Conservation (phyloP, 106 monocot species). For the Acanthochlamys bracteata region DNA sequence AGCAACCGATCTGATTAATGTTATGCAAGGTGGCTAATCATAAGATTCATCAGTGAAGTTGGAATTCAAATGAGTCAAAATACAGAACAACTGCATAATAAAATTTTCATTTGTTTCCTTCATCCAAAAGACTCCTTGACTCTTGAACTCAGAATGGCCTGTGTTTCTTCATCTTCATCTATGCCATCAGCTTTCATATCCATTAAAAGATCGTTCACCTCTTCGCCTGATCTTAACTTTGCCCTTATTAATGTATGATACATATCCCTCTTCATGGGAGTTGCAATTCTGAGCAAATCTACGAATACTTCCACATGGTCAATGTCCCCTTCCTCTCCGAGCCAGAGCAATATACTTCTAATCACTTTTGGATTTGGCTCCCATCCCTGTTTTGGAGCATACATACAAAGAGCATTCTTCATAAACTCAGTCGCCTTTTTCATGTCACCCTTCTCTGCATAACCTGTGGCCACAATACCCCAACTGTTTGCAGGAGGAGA, state of each 20-base stretch:
- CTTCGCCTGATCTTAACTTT: conserved; percentile 37
- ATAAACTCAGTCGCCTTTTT: conserved; percentile 49
- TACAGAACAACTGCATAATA: neutral
- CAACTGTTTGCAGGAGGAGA: conserved; percentile 45
- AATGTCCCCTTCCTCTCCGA: conserved; percentile 35
- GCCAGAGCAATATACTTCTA: conserved; percentile 33
- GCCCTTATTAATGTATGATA: conserved; percentile 55
- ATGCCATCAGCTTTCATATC: conserved; percentile 42
- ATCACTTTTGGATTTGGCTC: conserved; percentile 29
- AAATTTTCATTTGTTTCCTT: neutral
- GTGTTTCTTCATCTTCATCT: conserved; percentile 24
- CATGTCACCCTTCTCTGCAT: conserved; percentile 35
- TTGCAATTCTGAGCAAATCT: conserved; percentile 36
- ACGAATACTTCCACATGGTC: conserved; percentile 40
- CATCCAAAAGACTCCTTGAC: neutral
- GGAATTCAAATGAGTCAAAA: neutral
- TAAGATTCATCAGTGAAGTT: no score
- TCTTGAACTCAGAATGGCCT: conserved; percentile 15
- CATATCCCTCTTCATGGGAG: conserved; percentile 36
- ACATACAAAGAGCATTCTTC: conserved; percentile 54
- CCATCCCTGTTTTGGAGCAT: conserved; percentile 42
- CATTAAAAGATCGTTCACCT: conserved; percentile 30
- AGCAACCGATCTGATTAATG: no score
- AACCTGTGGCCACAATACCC: conserved; percentile 60
- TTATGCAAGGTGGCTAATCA: no score